phyloP scores from a whole-genome alignment of 805 yeast genomes.

The Ogataea degrootiae region DNA sequence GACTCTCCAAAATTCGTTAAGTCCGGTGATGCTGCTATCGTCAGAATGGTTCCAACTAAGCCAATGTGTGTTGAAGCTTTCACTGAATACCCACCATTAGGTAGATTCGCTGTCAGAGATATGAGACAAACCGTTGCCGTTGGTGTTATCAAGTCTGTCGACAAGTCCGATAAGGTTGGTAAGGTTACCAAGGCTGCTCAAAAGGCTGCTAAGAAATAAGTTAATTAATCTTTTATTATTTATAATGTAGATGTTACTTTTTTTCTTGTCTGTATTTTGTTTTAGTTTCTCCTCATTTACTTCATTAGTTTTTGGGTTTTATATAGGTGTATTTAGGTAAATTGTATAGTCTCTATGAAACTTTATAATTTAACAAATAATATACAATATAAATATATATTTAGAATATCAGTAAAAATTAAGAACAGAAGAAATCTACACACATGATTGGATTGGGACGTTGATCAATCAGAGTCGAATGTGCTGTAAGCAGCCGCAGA shows the following conservation, averaged over 20 bases:
- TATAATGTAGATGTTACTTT: background rate
- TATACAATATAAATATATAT: conserved; percentile 1
- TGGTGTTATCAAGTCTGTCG: conserved; percentile 96
- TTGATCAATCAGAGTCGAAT: no score
- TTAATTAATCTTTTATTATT: conserved; percentile 36
- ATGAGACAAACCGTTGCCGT: conserved; percentile 99
- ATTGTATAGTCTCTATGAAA: background rate
- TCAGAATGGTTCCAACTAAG: conserved; percentile 81
- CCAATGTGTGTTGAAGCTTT: conserved; percentile 94
- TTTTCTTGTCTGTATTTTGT: background rate
- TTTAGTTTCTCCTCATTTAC: background rate
- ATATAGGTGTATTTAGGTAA: background rate
- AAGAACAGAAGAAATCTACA: no score
- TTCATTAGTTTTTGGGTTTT: conserved; percentile 1
- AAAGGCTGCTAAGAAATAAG: conserved; percentile 74
- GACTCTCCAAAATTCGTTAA: conserved; percentile 89
- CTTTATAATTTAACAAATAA: background rate
- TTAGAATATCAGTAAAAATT: background rate
- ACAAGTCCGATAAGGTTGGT: conserved; percentile 78
- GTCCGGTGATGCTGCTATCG: conserved; percentile 96
- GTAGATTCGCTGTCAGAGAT: conserved; percentile 99
- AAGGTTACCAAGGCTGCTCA: conserved; percentile 96
- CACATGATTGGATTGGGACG: no score
- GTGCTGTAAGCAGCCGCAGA: no score
- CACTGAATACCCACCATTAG: conserved; percentile 93